phyloP scores from a whole-genome alignment of 306 rosid genomes.

The Acacia acuminata region DNA sequence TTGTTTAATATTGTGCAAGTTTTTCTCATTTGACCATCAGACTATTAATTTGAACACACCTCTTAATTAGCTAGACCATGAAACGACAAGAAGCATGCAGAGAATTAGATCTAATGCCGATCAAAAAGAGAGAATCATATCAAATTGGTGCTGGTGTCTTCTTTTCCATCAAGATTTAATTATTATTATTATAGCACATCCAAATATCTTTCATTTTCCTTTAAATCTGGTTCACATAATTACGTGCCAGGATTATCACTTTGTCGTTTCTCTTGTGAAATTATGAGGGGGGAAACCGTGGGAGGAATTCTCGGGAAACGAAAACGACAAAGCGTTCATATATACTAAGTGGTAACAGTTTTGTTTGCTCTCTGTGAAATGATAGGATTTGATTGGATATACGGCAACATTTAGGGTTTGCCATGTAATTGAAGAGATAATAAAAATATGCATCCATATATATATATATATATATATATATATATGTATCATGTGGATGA shows the following conservation, averaged over 20 bases:
- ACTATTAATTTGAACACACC: slow-evolving; percentile 20
- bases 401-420: slow-evolving; percentile 14
- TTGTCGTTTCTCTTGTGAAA: slow-evolving; percentile 60
- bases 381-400: slow-evolving; percentile 20
- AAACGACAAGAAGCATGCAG: slow-evolving; percentile 47
- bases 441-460: neutral
- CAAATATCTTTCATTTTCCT: neutral
- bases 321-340: slow-evolving; percentile 7
- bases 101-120: slow-evolving; percentile 30
- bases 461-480: neutral
- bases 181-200: slow-evolving; percentile 6
- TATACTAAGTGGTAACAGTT: neutral
- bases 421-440: slow-evolving; percentile 30
- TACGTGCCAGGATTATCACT: slow-evolving; percentile 61
- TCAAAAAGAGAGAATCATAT: too few relatives aligned
- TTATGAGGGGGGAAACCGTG: neutral
- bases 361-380: neutral
- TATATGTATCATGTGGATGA: slow-evolving; percentile 26
- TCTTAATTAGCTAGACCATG: slow-evolving; percentile 15
- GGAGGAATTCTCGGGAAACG: neutral
- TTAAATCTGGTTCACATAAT: slow-evolving; percentile 39
- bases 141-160: slow-evolving; percentile 42
- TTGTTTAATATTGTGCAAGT: slow-evolving; percentile 18
- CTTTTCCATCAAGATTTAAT: slow-evolving; percentile 35
- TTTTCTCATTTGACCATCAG: slow-evolving; percentile 39